Conservation (phyloP, 257 asterid species). For the Solanum boliviense region DNA sequence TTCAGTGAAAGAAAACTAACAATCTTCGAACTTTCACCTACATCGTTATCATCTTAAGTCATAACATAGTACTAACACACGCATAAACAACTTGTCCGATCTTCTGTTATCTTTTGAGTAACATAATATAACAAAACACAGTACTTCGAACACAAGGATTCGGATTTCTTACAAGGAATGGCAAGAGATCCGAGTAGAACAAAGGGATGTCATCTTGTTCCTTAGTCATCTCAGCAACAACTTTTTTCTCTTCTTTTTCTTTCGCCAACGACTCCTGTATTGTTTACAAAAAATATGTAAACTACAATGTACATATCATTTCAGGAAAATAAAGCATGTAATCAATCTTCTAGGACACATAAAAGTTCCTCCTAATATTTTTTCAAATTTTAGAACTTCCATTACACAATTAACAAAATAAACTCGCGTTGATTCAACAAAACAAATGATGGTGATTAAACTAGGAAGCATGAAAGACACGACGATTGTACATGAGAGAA, state of each 20-base stretch:
- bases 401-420: not conserved
- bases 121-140: not conserved
- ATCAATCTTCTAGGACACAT: not conserved
- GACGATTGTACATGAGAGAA: too few relatives aligned
- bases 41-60: not conserved
- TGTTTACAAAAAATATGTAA: not conserved
- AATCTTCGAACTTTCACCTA: not conserved
- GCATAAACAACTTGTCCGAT: not conserved
- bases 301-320: not conserved
- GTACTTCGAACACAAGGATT: not conserved
- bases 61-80: not conserved
- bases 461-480: not conserved
- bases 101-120: not conserved
- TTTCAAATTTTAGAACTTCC: not conserved
- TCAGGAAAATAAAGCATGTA: not conserved
- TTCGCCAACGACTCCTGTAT: conserved; percentile 50
- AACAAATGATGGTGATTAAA: not conserved
- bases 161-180: conserved; percentile 60
- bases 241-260: conserved; percentile 51
- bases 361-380: not conserved
- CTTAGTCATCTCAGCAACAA: not conserved
- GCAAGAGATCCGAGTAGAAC: conserved; percentile 87
- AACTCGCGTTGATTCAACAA: not conserved
- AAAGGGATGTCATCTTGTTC: conserved; percentile 63
- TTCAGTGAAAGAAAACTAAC: not conserved